Evolutionary conservation across 805 yeast species (phyloP), one percentile per base, ranked within the genome.

Genomic region (Candida awuae): DNA sequence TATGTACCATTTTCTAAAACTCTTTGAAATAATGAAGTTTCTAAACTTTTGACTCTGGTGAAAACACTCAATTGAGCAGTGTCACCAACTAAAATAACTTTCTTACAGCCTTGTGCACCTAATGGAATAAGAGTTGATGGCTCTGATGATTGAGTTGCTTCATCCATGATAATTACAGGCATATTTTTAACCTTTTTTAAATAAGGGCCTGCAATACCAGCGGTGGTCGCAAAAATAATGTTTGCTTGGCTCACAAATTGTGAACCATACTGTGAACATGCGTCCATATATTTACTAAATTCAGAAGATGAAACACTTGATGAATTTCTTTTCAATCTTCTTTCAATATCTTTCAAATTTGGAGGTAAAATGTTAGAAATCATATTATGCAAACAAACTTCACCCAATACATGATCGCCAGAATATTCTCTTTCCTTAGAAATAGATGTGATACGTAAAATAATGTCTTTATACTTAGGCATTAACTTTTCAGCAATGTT

Each of bases 91-190:
- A 81, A 75, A 3, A 80, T 74, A 55, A 80, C 75, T 49, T 73
- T 77, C 38, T 72, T 72, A 36, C 80, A 77, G 13, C 82, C 83
- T 4, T 76, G 71, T 66, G 80, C 71, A 6, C 84, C 77, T 43
- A 81, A 60, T 9, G 88, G 87, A 40, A 81, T 81, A 46, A 81
- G 63, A 0, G 85, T 75, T 1, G 77, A 66, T 6, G 86, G 82
- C 47, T 81, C 90, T 0, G 85, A 75, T 0, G 87, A 77, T 49
- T 80, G 87, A 0, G 87, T 80, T 4, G 84, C 73, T 59, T 81
- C 88, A 62, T 81, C 88, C 82, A 81, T 77, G 23, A 81, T 79
- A 6, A 81, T 82, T 3, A 77, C 77, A 1, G 85, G 85, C 26
- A 56, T 32, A 4, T 42, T 43, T 28, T 66, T 63, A 8, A 79